phyloP scores from a whole-genome alignment of 257 asterid genomes.

The Penstemon eatonii region DNA sequence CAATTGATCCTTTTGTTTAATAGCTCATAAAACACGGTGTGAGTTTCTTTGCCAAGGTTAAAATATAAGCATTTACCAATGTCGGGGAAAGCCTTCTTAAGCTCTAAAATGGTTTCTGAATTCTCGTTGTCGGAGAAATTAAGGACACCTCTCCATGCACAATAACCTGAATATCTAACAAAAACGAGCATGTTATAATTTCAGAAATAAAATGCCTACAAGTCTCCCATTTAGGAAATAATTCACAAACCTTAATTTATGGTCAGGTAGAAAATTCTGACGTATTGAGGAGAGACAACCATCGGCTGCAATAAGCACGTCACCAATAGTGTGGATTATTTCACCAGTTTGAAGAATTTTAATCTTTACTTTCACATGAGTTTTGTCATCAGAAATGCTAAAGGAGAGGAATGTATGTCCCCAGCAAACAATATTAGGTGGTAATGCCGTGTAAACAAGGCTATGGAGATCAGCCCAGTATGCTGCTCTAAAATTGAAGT shows the following conservation, averaged over 20 bases:
- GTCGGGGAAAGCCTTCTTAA: constrained; percentile 70
- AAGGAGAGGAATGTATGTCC: constrained; percentile 66
- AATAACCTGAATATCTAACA: constrained; percentile 82
- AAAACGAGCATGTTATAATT: constrained; percentile 15
- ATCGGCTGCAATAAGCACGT: constrained; percentile 87
- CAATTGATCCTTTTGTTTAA: constrained; percentile 69
- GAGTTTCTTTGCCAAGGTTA: constrained; percentile 61
- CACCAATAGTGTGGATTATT: constrained; percentile 41
- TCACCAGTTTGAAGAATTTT: constrained; percentile 50
- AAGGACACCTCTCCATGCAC: constrained; percentile 96
- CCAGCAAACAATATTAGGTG: constrained; percentile 57
- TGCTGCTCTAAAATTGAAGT: constrained; percentile 76
- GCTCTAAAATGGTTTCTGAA: constrained; percentile 52
- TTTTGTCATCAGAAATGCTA: constrained; percentile 41
- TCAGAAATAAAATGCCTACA: background rate
- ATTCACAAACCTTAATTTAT: constrained; percentile 61
- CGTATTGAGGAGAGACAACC: constrained; percentile 82
- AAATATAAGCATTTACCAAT: constrained; percentile 79
- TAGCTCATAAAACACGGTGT: constrained; percentile 67
- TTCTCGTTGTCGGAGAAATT: constrained; percentile 53
- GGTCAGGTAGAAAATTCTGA: constrained; percentile 55
- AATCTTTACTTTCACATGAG: constrained; percentile 40
- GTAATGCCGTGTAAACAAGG: constrained; percentile 62
- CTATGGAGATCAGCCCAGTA: constrained; percentile 76
- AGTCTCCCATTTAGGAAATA: too few species aligned